Percentiles rank a stretch among this genome's conserved stretches.
Evolutionary conservation across 2,329 filamentous ascomycete species (phyloP).

Genomic region (Tolypocladium album): DNA sequence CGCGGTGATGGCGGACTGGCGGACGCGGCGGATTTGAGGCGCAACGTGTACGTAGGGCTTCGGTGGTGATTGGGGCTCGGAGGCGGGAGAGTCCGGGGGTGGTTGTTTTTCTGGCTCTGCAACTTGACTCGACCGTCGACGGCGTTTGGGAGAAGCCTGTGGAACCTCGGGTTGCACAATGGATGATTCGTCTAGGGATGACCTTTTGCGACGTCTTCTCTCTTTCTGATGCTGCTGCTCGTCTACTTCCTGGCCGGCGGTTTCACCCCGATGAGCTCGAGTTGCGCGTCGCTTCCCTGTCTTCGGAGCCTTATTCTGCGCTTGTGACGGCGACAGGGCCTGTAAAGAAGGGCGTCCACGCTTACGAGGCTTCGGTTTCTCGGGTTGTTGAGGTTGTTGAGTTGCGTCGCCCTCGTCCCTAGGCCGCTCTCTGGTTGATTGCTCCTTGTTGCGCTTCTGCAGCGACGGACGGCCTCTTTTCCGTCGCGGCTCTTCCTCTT

Average conservation of each 20-base stretch:
- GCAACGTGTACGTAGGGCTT: conserved; percentile 39
- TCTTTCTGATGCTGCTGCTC: neutral
- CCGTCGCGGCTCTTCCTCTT: neutral
- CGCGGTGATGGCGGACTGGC: conserved; percentile 53
- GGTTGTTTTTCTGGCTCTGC: conserved; percentile 8
- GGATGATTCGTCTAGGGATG: neutral
- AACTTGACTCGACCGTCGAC: neutral
- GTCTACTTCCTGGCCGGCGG: neutral
- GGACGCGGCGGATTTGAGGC: conserved; percentile 40
- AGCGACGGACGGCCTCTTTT: conserved; percentile 11
- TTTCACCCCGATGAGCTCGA: too few species aligned
- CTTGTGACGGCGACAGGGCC: neutral
- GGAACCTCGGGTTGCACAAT: neutral
- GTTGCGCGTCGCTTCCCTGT: neutral
- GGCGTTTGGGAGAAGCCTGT: neutral
- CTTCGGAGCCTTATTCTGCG: neutral
- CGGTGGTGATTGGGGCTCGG: conserved; percentile 14
- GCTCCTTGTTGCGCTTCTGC: neutral
- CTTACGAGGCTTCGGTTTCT: conserved; percentile 4
- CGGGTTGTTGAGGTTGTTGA: neutral
- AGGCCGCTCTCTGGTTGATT: conserved; percentile 2
- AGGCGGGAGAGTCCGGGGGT: conserved; percentile 3
- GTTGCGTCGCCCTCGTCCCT: neutral
- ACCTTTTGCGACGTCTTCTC: neutral
- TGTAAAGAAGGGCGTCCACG: conserved; percentile 12